These are phyloP conservation scores for Nitzschia palea DNA, from an alignment of 108 stramenopile species.

Conservation along the genomic window DNA sequence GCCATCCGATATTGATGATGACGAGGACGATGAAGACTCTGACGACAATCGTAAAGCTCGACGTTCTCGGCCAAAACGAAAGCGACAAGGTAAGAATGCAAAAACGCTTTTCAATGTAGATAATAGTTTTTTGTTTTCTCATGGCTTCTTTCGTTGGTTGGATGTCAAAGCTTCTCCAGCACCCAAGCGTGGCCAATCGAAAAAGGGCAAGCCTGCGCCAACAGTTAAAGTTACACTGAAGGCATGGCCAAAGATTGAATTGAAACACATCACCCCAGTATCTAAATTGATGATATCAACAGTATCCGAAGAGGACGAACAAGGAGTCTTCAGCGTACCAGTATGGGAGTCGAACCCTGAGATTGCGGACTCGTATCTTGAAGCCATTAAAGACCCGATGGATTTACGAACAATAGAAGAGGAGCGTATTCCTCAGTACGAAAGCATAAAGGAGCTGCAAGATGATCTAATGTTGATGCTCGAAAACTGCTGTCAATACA, in stretches of 20 bases:
- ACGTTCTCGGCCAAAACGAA: neutral
- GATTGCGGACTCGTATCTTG: conserved; percentile 49
- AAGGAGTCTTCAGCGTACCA: conserved; percentile 47
- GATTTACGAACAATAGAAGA: conserved; percentile 81
- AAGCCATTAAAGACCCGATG: conserved; percentile 58
- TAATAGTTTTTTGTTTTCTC: too few relatives aligned
- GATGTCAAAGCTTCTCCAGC: neutral
- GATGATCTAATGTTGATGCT: conserved; percentile 68
- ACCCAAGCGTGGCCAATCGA: neutral
- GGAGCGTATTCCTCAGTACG: conserved; percentile 54
- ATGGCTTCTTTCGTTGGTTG: too few relatives aligned
- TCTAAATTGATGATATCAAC: conserved; percentile 19
- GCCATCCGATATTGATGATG: conserved; percentile 16
- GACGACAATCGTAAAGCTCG: neutral
- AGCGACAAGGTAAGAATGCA: neutral
- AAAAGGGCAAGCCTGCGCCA: neutral
- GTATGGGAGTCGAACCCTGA: conserved; percentile 66
- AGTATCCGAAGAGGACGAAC: conserved; percentile 26
- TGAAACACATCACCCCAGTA: conserved; percentile 35
- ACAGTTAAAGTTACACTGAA: neutral
- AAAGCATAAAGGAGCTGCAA: conserved; percentile 61
- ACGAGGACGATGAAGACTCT: conserved; percentile 18
- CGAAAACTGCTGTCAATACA: conserved; percentile 69
- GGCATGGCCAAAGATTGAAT: conserved; percentile 39
- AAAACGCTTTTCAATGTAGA: too few relatives aligned